Evolutionary conservation across 2,329 filamentous ascomycete genomes (phyloP).

Genomic region (Orbilia ellipsospora): DNA sequence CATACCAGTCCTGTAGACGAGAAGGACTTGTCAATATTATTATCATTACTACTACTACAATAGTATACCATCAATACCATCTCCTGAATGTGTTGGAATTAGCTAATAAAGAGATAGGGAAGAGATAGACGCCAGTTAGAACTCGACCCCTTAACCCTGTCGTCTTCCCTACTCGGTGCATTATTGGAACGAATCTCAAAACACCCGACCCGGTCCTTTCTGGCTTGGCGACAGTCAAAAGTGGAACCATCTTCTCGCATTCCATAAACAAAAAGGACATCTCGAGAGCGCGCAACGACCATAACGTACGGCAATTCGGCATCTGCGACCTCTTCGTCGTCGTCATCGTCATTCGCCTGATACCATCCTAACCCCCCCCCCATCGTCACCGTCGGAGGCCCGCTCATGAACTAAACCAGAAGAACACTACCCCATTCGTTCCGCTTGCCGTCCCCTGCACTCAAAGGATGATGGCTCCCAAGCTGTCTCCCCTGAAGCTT

Average conservation of each 20-base stretch:
- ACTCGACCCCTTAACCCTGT: too few species aligned
- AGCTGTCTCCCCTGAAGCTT: slow-evolving; percentile 22
- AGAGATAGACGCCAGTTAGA: too few species aligned
- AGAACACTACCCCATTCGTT: background rate
- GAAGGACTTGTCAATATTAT: too few species aligned
- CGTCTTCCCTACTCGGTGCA: too few species aligned
- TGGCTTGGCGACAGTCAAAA: slow-evolving; percentile 3
- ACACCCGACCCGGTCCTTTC: too few species aligned
- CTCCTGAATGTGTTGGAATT: slow-evolving; percentile 18
- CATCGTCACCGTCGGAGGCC: too few species aligned
- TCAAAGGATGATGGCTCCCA: slow-evolving; percentile 10
- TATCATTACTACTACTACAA: too few species aligned
- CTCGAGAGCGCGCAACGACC: background rate
- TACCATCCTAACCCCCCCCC: background rate
- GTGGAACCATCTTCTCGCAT: background rate
- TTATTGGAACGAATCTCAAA: too few species aligned
- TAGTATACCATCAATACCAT: background rate
- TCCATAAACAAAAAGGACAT: background rate
- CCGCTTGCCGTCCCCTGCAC: background rate
- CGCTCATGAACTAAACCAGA: too few species aligned
- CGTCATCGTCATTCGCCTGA: background rate
- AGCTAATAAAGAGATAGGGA: too few species aligned
- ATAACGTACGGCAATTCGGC: slow-evolving; percentile 4
- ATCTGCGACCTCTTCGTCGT: background rate
- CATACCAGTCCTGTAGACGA: too few species aligned